Conservation (phyloP, 2,329 filamentous ascomycete genomes). For the Achaetomium macrosporum region DNA sequence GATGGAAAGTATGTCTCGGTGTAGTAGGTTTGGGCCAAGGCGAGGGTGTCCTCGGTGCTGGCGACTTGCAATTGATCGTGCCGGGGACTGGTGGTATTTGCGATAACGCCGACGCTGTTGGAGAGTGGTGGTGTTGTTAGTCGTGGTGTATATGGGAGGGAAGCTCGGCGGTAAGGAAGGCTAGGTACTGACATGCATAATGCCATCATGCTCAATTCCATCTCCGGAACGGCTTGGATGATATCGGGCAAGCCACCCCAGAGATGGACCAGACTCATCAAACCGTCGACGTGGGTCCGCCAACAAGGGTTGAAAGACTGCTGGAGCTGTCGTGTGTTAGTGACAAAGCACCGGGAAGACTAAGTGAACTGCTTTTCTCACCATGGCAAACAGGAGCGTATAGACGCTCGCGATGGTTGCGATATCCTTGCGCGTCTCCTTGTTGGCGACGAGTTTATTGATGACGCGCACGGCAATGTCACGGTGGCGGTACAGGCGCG, state of each 20-base stretch:
- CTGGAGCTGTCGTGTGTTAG: conserved; percentile 8
- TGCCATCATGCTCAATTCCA: conserved; percentile 13
- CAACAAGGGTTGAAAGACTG: conserved; percentile 14
- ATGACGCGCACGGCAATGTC: conserved; percentile 15
- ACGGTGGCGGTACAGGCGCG: conserved; percentile 20
- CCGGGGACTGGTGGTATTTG: conserved; percentile 20
- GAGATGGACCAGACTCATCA: conserved; percentile 21
- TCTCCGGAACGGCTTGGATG: background rate
- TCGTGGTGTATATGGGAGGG: background rate
- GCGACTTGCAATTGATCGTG: conserved; percentile 9
- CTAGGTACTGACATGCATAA: conserved; percentile 9
- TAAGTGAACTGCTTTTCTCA: background rate
- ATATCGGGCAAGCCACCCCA: conserved; percentile 21
- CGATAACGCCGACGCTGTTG: conserved; percentile 10
- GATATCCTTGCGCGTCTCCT: conserved; percentile 5
- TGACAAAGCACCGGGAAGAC: background rate
- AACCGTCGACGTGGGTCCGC: conserved; percentile 19
- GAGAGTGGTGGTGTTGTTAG: background rate
- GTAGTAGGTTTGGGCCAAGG: conserved; percentile 17
- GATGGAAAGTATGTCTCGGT: conserved; percentile 19
- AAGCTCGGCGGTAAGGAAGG: too few relatives aligned
- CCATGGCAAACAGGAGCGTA: conserved; percentile 14
- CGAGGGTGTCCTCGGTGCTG: conserved; percentile 14
- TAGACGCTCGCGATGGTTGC: conserved; percentile 12
- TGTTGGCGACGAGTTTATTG: conserved; percentile 8